Evolutionary conservation across 2,329 filamentous ascomycete species (phyloP), one percentile per base, ranked within the genome.

Genomic region (Fusarium setosum): DNA sequence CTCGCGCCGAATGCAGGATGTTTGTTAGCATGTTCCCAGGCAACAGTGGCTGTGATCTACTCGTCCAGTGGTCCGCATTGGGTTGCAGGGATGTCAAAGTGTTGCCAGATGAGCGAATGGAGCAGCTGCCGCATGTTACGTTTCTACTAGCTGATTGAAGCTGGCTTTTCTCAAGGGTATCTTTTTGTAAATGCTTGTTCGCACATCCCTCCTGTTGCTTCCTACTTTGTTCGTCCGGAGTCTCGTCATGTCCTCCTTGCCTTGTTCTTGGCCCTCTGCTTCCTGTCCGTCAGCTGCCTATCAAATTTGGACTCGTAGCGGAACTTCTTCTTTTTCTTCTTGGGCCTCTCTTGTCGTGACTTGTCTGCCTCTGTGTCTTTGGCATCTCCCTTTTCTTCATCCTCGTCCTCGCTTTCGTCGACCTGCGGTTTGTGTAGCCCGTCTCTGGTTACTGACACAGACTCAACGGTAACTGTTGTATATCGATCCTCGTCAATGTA

Each of bases 401-500:
- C 69, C 48, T 77, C 76, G 6, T 78, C 75, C 20, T 80, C 78
- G n/a, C 78, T 76, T 10, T 76, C 73, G 6, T 64, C 69, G 57
- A 80, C 69, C 40, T 81, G 76, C 4, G 80, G 77, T 70, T 86
- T 90, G 58, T 87, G 84, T 45, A 96, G 80, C 1, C 92, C 92
- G 55, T 94, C 88, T 68, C 88, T 88, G 12, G 91, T 90, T 15
- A 96, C 86, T 64, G 90, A 91, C 69, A 99, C 93, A 11, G 92
- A 91, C 76, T 97, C 95, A 2, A 99, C 90, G 0, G 93, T 97
- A 23, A 99, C 96, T 1, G 93, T 97, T 1, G 96, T 98, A 76
- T 93, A 97, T 75, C 92, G 92, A 77, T 97, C 95, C 76, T 98
- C 96, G 77, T 99, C 96, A 67, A 97, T 88, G 79, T 97, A 99